A percentile compares a stretch with the other conserved stretches of the same genome.
phyloP scores from a whole-genome alignment of 1,284 basidiomycete genomes.

The Microbotryomycetes sp. region DNA sequence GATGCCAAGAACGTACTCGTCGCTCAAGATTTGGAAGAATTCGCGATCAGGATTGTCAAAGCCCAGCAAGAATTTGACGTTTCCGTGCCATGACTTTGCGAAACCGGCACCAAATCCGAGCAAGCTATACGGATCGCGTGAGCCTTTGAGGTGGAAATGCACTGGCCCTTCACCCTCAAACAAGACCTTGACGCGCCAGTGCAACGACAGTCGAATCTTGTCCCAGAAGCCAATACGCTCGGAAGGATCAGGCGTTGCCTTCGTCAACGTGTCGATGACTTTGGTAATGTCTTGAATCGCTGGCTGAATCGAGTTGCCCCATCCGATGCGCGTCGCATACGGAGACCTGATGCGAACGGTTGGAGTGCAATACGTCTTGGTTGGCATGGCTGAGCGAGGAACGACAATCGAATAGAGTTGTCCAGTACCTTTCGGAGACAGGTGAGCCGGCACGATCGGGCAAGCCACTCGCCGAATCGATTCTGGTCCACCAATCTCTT shows the following conservation, averaged over 20 bases:
- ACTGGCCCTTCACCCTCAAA: slow-evolving; percentile 62
- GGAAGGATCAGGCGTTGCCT: slow-evolving; percentile 77
- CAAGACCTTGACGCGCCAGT: slow-evolving; percentile 68
- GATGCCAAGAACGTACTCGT: slow-evolving; percentile 71
- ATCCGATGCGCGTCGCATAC: slow-evolving; percentile 68
- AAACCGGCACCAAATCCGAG: slow-evolving; percentile 79
- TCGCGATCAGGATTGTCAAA: slow-evolving; percentile 69
- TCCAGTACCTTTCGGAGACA: slow-evolving; percentile 48
- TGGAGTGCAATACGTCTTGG: slow-evolving; percentile 84
- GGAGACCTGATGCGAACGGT: slow-evolving; percentile 60
- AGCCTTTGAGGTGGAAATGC: slow-evolving; percentile 78
- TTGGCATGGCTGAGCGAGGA: slow-evolving; percentile 90
- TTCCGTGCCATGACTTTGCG: slow-evolving; percentile 75
- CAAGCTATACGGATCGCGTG: slow-evolving; percentile 72
- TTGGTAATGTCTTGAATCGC: slow-evolving; percentile 81
- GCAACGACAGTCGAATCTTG: slow-evolving; percentile 75
- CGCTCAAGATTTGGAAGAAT: slow-evolving; percentile 74
- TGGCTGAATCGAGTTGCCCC: slow-evolving; percentile 84
- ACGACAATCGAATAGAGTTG: slow-evolving; percentile 44
- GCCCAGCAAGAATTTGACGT: slow-evolving; percentile 66
- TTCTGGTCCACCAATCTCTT: slow-evolving; percentile 69
- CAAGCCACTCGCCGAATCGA: slow-evolving; percentile 69
- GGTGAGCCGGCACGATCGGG: slow-evolving; percentile 54
- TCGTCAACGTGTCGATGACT: slow-evolving; percentile 73
- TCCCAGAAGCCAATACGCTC: slow-evolving; percentile 92